Base-by-base conservation (phyloP, 2,329 filamentous ascomycete species). In the Rutstroemia sp. region DNA sequence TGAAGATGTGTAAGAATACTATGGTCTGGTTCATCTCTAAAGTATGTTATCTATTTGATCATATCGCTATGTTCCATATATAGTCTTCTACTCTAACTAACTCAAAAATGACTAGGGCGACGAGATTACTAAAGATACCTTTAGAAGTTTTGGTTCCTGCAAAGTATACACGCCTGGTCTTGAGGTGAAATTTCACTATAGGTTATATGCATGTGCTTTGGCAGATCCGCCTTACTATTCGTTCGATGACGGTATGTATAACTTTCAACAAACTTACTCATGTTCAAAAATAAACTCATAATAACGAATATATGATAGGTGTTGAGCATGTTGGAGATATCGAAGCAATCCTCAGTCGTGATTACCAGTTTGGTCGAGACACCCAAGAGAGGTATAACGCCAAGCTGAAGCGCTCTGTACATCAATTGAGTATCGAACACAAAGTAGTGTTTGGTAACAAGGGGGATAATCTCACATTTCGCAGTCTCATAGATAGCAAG, bases 11-110 rank as follows among this genome's bases (percentile, higher is more conserved):
- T 37, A 1, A 0, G 0, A 1, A 21, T 6, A 46, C 57, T 16
- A 56, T 62, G 38, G 0, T 8, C 9, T 63, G 62, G 62, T 19
- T 61, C 0, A 58, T 63, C 42, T 44, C 46, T 0, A 63, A 63
- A 47, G 61, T 54, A 59, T 25, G 57, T 38, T 1, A 25, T 5
- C 9, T 37, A 42, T 16, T 25, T 9, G 25, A n/a, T 23, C 8
- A 23, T 27, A 27, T 27, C 7, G 6, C 7, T 7, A 27, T 27
- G 4, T 8, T 27, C 25, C 21, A 19, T 12, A 19, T 42, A 12
- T 37, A 1, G 27, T 47, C 8, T 27, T 34, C 12, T 27, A 16
- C 12, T 7, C 25, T 5, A 5, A 23, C 54, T 55, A 59, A 56
- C 18, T 23, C 18, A 30, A 46, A 18, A 2, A 5, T 47, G 16